These are phyloP conservation scores for Metschnikowia bowlesiae DNA, from an alignment of 805 yeast species.

Conservation along the genomic window DNA sequence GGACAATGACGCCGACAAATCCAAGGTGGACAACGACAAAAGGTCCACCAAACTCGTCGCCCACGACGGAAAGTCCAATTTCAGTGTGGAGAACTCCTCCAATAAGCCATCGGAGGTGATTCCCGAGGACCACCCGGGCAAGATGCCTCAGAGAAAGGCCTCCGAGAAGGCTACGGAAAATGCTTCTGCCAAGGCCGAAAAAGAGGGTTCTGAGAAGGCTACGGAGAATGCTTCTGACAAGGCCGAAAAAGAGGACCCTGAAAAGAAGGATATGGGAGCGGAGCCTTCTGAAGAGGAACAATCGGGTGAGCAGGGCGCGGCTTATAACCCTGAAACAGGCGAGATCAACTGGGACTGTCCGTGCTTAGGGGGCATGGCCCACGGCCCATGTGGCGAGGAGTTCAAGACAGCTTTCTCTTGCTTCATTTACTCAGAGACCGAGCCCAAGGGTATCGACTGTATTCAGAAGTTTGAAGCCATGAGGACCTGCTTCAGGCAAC, in stretches of 20 bases:
- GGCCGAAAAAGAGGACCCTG: slow-evolving; percentile 5
- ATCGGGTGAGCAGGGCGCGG: slow-evolving; percentile 48
- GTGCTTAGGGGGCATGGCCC: slow-evolving; percentile 98
- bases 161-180: slow-evolving; percentile 3
- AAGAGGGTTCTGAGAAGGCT: slow-evolving; percentile 3
- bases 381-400: slow-evolving; percentile 97
- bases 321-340: slow-evolving; percentile 94
- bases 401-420: slow-evolving; percentile 93
- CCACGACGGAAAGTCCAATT: slow-evolving; percentile 5
- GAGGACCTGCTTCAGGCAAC: slow-evolving; percentile 90
- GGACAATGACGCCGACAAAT: slow-evolving; percentile 14
- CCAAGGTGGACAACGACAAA: slow-evolving; percentile 11
- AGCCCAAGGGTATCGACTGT: slow-evolving; percentile 96
- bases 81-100: slow-evolving; percentile 7
- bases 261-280: not conserved
- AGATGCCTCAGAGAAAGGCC: slow-evolving; percentile 9
- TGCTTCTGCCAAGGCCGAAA: slow-evolving; percentile 5
- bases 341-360: slow-evolving; percentile 99
- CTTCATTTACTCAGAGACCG: slow-evolving; percentile 88
- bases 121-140: slow-evolving; percentile 9
- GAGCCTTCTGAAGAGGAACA: slow-evolving; percentile 18
- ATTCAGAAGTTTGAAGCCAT: slow-evolving; percentile 82
- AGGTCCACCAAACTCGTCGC: slow-evolving; percentile 2
- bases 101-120: slow-evolving; percentile 5
- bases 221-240: slow-evolving; percentile 4